phyloP scores from a whole-genome alignment of 257 asterid species.

The Solanum megistacrolobum region DNA sequence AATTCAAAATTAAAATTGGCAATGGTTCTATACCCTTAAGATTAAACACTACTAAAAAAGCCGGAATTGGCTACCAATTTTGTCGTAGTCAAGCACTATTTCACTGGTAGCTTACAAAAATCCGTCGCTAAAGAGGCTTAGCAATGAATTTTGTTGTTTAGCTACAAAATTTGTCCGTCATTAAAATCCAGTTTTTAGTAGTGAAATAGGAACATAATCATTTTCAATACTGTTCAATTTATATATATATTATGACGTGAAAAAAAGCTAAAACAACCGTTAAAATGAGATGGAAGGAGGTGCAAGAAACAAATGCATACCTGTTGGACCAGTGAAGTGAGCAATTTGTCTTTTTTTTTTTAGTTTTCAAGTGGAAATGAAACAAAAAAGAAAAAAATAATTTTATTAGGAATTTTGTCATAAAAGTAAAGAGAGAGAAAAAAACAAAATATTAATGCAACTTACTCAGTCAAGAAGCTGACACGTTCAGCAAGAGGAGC shows the following conservation, averaged over 20 bases:
- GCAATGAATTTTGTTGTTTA: no score
- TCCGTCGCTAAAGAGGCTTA: no score
- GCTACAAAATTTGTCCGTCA: no score
- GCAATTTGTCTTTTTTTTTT: slow-evolving; percentile 27
- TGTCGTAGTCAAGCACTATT: no score
- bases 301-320: neutral
- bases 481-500: slow-evolving; percentile 40
- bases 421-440: neutral
- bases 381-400: neutral
- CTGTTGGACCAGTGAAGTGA: slow-evolving; percentile 38
- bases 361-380: neutral
- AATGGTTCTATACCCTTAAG: no score
- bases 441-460: neutral
- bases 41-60: no score
- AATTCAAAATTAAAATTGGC: neutral
- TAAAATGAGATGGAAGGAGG: neutral
- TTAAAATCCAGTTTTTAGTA: no score
- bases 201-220: no score
- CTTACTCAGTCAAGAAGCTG: slow-evolving; percentile 42
- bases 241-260: neutral
- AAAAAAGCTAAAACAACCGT: neutral
- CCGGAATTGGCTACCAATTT: no score
- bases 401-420: neutral
- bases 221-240: no score
- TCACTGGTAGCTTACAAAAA: no score